Percentiles rank a stretch among this genome's conserved stretches.
These are phyloP conservation scores for Phylloporus arenicola DNA, from an alignment of 768 basidiomycete genomes.

Conservation along the genomic window DNA sequence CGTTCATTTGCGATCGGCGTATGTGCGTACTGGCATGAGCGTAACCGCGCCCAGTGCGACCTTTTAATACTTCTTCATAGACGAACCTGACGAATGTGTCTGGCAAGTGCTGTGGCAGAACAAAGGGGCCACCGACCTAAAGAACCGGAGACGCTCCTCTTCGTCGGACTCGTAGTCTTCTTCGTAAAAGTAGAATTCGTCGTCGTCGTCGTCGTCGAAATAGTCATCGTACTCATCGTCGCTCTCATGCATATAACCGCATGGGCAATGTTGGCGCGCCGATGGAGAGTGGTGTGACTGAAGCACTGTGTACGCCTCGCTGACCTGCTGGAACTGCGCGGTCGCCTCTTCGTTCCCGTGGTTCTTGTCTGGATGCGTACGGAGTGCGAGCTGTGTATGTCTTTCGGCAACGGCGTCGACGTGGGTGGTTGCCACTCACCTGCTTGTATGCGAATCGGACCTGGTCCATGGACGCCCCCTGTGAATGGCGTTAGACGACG, in stretches of 20 bases:
- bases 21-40: constrained; percentile 26
- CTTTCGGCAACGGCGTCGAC: not conserved
- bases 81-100: constrained; percentile 36
- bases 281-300: constrained; percentile 44
- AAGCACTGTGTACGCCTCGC: constrained; percentile 63
- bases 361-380: constrained; percentile 77
- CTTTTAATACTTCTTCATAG: constrained; percentile 42
- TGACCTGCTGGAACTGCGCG: constrained; percentile 60
- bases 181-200: constrained; percentile 26
- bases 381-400: constrained; percentile 48
- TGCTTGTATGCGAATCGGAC: constrained; percentile 68
- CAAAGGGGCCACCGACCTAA: constrained; percentile 33
- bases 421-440: constrained; percentile 32
- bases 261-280: constrained; percentile 17
- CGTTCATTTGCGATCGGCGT: constrained; percentile 8
- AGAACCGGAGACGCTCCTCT: constrained; percentile 36
- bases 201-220: constrained; percentile 28
- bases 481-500: constrained; percentile 7
- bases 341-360: constrained; percentile 61
- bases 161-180: constrained; percentile 31
- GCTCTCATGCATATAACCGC: constrained; percentile 26
- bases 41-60: constrained; percentile 28
- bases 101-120: constrained; percentile 4
- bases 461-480: constrained; percentile 60
- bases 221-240: constrained; percentile 37